Conservation (phyloP, 2,329 filamentous ascomycete genomes). For the Colletotrichum zoysiae region DNA sequence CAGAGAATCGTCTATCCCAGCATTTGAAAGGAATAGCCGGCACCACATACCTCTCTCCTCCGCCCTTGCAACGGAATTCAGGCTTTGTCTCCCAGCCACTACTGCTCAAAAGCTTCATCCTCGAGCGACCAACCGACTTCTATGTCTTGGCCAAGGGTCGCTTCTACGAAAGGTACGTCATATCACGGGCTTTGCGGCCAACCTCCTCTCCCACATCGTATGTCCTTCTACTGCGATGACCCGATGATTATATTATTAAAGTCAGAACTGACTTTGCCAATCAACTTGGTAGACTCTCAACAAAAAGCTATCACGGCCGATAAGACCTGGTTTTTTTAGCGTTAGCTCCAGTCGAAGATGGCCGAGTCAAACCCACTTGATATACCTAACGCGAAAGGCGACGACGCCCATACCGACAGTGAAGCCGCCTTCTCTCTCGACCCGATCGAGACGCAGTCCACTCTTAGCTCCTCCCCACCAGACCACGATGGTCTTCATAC, state of each 20-base stretch:
- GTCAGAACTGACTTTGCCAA: background rate
- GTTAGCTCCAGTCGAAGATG: constrained; percentile 48
- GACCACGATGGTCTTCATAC: constrained; percentile 62
- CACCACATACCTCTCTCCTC: background rate
- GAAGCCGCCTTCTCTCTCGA: constrained; percentile 59
- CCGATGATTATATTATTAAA: background rate
- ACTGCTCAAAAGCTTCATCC: background rate
- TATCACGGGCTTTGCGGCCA: no score
- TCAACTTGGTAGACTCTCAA: background rate
- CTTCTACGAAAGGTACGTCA: background rate
- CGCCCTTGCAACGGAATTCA: background rate
- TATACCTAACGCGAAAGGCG: constrained; percentile 53
- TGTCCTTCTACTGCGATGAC: background rate
- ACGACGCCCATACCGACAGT: constrained; percentile 57
- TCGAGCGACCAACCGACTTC: background rate
- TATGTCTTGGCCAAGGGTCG: constrained; percentile 1
- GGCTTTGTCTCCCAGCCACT: background rate
- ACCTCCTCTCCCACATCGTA: background rate
- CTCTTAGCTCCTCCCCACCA: constrained; percentile 57
- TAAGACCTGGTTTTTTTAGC: background rate
- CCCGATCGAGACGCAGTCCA: constrained; percentile 54
- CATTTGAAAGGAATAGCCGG: background rate
- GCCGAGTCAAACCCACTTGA: constrained; percentile 44
- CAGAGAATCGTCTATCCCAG: background rate
- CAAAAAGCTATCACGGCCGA: background rate